A percentile compares a stretch with the other conserved stretches of the same genome.
Evolutionary conservation across 176 grass and related monocot genomes (phyloP).

Genomic region (Thinopyrum elongatum): DNA sequence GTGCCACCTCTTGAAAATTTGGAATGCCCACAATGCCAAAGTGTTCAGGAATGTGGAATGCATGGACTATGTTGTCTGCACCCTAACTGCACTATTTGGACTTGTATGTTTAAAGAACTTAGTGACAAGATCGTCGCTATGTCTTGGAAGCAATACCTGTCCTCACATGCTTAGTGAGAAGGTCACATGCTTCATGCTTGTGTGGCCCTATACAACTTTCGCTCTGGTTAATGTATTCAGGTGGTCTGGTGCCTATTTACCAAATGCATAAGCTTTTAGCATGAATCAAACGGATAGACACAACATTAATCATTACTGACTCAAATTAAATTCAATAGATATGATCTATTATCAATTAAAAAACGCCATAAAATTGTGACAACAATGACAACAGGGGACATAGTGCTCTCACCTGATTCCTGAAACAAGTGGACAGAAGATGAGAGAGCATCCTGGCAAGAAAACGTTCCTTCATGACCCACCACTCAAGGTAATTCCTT

Average conservation of each 20-base stretch:
- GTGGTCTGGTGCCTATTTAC: not conserved
- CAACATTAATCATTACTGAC: not conserved
- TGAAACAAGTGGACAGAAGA: not conserved
- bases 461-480: not conserved
- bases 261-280: not conserved
- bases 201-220: not conserved
- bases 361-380: not conserved
- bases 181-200: not conserved
- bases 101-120: not conserved
- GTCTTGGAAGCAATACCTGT: not conserved
- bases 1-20: not conserved
- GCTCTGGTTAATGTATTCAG: not conserved
- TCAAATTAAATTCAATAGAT: not conserved
- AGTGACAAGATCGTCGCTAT: not conserved
- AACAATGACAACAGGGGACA: not conserved
- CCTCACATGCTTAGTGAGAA: not conserved
- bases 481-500: not conserved
- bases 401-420: not conserved
- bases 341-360: not conserved
- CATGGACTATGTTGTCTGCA: not conserved
- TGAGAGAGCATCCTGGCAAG: not conserved
- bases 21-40: not conserved
- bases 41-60: not conserved
- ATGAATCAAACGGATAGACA: not conserved
- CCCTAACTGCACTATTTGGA: not conserved